phyloP scores from a whole-genome alignment of 2,329 filamentous ascomycete genomes.

The Berkeleyomyces basicola region DNA sequence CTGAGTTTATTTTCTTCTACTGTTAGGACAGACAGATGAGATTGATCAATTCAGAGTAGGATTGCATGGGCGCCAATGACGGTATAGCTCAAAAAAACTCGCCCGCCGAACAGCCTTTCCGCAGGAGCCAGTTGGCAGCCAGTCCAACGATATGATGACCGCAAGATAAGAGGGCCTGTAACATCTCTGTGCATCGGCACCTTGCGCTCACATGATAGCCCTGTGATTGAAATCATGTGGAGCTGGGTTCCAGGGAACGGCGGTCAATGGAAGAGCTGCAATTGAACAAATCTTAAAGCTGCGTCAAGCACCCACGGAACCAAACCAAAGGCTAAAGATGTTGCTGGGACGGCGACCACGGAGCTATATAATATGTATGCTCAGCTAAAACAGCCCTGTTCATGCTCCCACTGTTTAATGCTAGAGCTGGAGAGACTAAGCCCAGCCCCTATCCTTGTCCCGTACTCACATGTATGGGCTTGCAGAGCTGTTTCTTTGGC shows the following conservation, averaged over 20 bases:
- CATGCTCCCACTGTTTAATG: too few relatives aligned
- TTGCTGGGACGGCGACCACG: too few relatives aligned
- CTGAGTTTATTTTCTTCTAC: too few relatives aligned
- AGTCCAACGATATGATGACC: too few relatives aligned
- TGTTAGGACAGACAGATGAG: neutral
- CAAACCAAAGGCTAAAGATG: too few relatives aligned
- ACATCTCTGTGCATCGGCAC: neutral
- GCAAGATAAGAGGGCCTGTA: too few relatives aligned
- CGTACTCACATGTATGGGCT: neutral
- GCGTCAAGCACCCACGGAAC: neutral
- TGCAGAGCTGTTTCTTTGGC: too few relatives aligned
- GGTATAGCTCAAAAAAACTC: neutral
- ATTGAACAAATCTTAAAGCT: neutral
- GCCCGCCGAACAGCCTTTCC: neutral
- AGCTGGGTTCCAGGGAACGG: neutral
- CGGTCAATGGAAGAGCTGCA: neutral
- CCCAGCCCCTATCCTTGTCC: neutral
- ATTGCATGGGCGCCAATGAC: neutral
- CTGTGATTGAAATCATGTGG: neutral
- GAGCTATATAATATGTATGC: too few relatives aligned
- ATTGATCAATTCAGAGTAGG: neutral
- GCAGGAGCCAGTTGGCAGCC: neutral
- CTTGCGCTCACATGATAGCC: neutral
- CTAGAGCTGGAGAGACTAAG: neutral
- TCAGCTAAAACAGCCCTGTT: too few relatives aligned